Evolutionary conservation across 306 rosid genomes (phyloP).

Genomic region (Boehmeria nivea): DNA sequence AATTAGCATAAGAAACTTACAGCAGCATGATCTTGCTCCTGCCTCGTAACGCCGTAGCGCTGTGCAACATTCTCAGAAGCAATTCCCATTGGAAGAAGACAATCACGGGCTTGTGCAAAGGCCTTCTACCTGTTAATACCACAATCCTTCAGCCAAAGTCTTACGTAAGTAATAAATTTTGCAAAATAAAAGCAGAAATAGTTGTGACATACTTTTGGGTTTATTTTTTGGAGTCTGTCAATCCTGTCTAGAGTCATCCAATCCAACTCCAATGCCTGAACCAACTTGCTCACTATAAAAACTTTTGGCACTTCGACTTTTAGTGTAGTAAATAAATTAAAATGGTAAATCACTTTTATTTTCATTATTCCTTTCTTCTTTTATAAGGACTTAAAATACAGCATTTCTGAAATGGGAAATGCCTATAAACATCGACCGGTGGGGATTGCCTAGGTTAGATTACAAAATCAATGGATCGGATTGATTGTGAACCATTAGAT

Average conservation of each 20-base stretch:
- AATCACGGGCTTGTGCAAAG: slow-evolving; percentile 69
- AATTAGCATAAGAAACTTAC: slow-evolving; percentile 45
- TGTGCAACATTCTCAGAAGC: slow-evolving; percentile 90
- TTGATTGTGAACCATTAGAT: too few species aligned
- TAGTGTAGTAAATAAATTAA: too few species aligned
- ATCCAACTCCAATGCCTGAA: slow-evolving; percentile 83
- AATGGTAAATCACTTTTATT: too few species aligned
- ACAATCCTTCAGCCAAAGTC: slow-evolving; percentile 4
- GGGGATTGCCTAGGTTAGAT: too few species aligned
- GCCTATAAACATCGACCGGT: too few species aligned
- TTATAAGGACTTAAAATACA: too few species aligned
- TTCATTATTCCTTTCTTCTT: too few species aligned
- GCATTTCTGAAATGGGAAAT: too few species aligned
- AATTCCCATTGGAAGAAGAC: slow-evolving; percentile 85
- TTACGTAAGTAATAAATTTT: not conserved
- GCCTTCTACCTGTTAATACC: slow-evolving; percentile 34
- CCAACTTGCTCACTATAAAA: too few species aligned
- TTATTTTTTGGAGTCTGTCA: slow-evolving; percentile 18
- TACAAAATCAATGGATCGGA: too few species aligned
- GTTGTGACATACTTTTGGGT: slow-evolving; percentile 50
- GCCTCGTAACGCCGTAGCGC: slow-evolving; percentile 67
- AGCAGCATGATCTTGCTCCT: slow-evolving; percentile 89
- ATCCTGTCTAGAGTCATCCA: slow-evolving; percentile 63
- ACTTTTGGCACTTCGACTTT: too few species aligned
- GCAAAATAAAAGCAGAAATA: not conserved